Percentiles rank a stretch among this genome's conserved stretches.
Evolutionary conservation across 2,329 filamentous ascomycete genomes (phyloP).

Genomic region (Cladorrhinum sp.): DNA sequence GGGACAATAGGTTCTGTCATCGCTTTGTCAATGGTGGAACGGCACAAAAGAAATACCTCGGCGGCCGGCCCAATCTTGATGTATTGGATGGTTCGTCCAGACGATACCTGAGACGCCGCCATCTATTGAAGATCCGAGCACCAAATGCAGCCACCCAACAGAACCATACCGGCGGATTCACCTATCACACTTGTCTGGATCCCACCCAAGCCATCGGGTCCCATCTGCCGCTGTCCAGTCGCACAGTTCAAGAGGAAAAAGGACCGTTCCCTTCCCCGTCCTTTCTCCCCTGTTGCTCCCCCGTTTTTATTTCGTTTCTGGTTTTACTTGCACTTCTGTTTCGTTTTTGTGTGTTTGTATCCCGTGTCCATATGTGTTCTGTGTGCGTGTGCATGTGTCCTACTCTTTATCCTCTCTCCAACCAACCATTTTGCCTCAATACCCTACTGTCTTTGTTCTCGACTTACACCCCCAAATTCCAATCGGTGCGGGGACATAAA

Average conservation of each 20-base stretch:
- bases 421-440: background rate
- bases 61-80: no score
- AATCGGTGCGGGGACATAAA: background rate
- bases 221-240: background rate
- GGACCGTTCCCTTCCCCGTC: background rate
- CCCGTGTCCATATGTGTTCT: background rate
- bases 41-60: background rate
- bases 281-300: constrained; percentile 2
- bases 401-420: background rate
- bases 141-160: constrained; percentile 3
- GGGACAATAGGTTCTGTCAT: background rate
- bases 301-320: constrained; percentile 7
- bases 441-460: background rate
- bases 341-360: background rate
- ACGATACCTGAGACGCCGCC: constrained; percentile 11
- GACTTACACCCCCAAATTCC: background rate
- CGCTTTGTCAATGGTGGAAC: background rate
- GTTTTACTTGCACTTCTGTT: no score
- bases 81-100: no score
- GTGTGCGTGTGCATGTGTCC: background rate
- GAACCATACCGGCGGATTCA: constrained; percentile 11
- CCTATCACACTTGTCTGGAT: constrained; percentile 8
- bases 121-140: constrained; percentile 8
- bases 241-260: background rate
- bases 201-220: constrained; percentile 20